phyloP scores from a whole-genome alignment of 2,329 filamentous ascomycete genomes.

The Bipolaris oryzae region DNA sequence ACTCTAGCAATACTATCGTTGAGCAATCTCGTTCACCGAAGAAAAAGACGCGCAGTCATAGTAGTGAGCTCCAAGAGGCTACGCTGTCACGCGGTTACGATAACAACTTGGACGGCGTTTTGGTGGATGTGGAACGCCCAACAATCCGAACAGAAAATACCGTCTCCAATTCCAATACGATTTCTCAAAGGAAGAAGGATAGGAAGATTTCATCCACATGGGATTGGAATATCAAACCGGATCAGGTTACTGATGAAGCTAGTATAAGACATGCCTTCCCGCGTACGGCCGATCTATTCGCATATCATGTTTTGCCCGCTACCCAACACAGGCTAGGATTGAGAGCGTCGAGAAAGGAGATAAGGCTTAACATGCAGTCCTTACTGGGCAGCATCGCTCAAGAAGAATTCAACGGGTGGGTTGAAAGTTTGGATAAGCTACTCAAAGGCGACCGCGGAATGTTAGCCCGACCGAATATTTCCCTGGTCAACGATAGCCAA shows the following conservation, averaged over 20 bases:
- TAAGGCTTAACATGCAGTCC: conserved; percentile 21
- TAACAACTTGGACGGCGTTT: neutral
- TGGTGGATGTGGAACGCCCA: neutral
- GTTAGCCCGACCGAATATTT: conserved; percentile 15
- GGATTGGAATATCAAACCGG: conserved; percentile 29
- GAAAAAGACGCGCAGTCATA: neutral
- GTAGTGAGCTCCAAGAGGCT: neutral
- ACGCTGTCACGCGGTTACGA: neutral
- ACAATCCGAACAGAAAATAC: neutral
- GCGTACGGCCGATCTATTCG: conserved; percentile 29
- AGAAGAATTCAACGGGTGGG: conserved; percentile 23
- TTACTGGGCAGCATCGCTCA: conserved; percentile 14
- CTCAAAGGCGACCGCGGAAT: conserved; percentile 27
- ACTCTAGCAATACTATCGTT: neutral
- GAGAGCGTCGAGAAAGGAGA: conserved; percentile 12
- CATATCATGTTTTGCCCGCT: conserved; percentile 33
- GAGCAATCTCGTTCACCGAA: neutral
- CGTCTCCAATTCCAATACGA: neutral
- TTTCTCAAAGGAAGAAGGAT: conserved; percentile 7
- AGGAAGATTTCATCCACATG: conserved; percentile 24
- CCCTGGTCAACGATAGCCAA: neutral
- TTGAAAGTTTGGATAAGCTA: conserved; percentile 24
- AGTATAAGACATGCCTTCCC: conserved; percentile 16
- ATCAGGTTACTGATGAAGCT: conserved; percentile 1
- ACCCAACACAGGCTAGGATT: conserved; percentile 16